Evolutionary conservation across 2,329 filamentous ascomycete species (phyloP).

Genomic region (Fusarium hostae): DNA sequence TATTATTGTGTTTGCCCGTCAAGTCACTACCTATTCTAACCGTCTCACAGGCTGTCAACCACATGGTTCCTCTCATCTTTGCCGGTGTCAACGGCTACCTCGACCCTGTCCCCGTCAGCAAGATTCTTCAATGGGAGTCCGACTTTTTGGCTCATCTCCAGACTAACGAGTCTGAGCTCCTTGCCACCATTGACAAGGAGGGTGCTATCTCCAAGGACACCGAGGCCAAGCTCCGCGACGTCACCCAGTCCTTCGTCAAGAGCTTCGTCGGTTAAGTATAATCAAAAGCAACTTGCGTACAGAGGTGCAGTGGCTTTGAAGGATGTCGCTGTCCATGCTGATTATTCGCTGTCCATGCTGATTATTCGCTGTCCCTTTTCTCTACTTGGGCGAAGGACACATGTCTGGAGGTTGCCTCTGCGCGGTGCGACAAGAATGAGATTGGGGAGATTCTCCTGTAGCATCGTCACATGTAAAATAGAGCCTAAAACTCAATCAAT

Average conservation of each 20-base stretch:
- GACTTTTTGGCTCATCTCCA: conserved; percentile 94
- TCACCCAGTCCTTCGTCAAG: conserved; percentile 87
- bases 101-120: conserved; percentile 86
- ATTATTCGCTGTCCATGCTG: no score
- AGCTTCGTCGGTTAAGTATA: conserved; percentile 75
- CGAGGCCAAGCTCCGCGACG: conserved; percentile 83
- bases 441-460: conserved; percentile 58
- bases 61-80: conserved; percentile 99
- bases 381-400: conserved; percentile 58
- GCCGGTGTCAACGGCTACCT: conserved; percentile 98
- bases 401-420: conserved; percentile 58
- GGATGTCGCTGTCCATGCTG: no score
- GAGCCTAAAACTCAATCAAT: conserved; percentile 70
- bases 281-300: conserved; percentile 46
- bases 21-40: no score
- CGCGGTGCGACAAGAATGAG: conserved; percentile 58
- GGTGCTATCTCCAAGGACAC: conserved; percentile 95
- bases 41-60: conserved; percentile 97
- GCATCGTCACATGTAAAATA: conserved; percentile 71
- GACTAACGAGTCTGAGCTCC: conserved; percentile 86
- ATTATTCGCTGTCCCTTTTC: conserved; percentile 59
- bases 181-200: conserved; percentile 93
- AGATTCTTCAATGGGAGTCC: conserved; percentile 92
- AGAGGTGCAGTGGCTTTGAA: no score
- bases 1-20: no score